Base-by-base conservation (phyloP, 352 stramenopile species). In the Pythium coloratum region DNA sequence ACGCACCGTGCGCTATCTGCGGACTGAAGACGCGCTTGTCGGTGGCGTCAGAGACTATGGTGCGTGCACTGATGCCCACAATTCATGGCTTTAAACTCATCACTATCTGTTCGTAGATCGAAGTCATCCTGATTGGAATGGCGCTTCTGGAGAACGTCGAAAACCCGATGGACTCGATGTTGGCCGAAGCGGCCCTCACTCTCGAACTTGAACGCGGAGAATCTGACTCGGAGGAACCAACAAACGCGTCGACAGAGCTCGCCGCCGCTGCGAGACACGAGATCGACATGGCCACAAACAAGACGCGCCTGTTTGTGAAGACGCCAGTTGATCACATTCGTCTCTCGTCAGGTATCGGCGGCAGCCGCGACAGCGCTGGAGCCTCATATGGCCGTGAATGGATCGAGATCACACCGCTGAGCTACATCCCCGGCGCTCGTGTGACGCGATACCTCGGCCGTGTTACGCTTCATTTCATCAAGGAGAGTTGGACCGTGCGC, bases 391-490 rank as follows among this genome's bases (percentile, higher is more conserved):
- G 79, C 0, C 84, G 82, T 24, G 87, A 95, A 51, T 94, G 87
- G 85, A 94, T 95, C 49, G 85, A 95, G 66, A 67, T 95, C 36
- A 95, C 87, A 14, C 87, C 87, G 10, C 74, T 95, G 12, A 85
- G 80, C 26, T 92, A 92, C 68, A 92, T 95, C 34, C 81, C 84
- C 16, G 73, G 77, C 3, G 84, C 85, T 28, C 82, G 85, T 30
- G 85, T 95, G 32, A 81, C 75, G 4, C 71, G 85, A 8, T 96
- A 96, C 53, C 75, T 96, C 4, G 89, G 89, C 24, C 86, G 88
- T 49, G 88, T 96, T 55, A 96, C 89, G 57, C 67, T 96, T 38
- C 89, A 96, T 66, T 96, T 96, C 34, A 96, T 96, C 69, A 95
- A 95, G 66, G 89, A 96, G 66, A 95, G 86, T 58, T 96, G 88